Conservation (phyloP, 2,329 filamentous ascomycete genomes). For the Phyllosticta paracitricarpa region DNA sequence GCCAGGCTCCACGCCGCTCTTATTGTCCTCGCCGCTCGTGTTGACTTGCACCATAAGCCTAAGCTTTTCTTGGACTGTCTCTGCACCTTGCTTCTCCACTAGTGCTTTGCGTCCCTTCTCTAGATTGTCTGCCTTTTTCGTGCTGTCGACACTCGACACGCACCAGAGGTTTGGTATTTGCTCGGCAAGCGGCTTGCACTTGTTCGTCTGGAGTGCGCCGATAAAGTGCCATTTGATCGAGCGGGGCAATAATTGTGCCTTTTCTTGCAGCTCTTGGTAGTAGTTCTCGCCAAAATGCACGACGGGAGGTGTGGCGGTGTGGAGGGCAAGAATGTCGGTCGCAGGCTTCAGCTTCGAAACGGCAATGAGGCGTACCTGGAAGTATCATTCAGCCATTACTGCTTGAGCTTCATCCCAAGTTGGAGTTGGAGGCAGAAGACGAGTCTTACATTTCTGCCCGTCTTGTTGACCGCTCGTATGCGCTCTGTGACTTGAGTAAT, state of each 20-base stretch:
- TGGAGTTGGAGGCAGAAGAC: background rate
- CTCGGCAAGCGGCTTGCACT: conserved; percentile 75
- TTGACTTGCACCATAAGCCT: conserved; percentile 89
- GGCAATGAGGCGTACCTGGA: conserved; percentile 75
- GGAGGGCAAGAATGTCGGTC: conserved; percentile 78
- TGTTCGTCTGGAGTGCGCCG: conserved; percentile 84
- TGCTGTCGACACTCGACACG: conserved; percentile 79
- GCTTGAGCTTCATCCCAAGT: background rate
- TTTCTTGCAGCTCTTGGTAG: conserved; percentile 67
- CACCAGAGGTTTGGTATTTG: conserved; percentile 83
- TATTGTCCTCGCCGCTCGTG: conserved; percentile 77
- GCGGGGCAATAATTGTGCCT: conserved; percentile 66
- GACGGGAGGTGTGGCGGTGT: conserved; percentile 42
- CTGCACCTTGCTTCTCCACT: conserved; percentile 18
- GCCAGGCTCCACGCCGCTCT: conserved; percentile 69
- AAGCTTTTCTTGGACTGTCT: conserved; percentile 34
- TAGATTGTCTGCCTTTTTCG: conserved; percentile 78
- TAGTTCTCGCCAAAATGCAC: conserved; percentile 95
- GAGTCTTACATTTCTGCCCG: conserved; percentile 19
- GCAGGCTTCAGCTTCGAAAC: conserved; percentile 95
- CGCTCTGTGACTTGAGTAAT: conserved; percentile 31
- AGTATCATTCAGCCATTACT: background rate
- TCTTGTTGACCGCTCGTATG: conserved; percentile 30
- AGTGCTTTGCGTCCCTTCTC: conserved; percentile 63
- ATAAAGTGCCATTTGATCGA: conserved; percentile 93